Percentiles rank a stretch among this genome's conserved stretches.
Conservation (phyloP, 202 grass and related monocot genomes). For the Musa balbisiana region DNA sequence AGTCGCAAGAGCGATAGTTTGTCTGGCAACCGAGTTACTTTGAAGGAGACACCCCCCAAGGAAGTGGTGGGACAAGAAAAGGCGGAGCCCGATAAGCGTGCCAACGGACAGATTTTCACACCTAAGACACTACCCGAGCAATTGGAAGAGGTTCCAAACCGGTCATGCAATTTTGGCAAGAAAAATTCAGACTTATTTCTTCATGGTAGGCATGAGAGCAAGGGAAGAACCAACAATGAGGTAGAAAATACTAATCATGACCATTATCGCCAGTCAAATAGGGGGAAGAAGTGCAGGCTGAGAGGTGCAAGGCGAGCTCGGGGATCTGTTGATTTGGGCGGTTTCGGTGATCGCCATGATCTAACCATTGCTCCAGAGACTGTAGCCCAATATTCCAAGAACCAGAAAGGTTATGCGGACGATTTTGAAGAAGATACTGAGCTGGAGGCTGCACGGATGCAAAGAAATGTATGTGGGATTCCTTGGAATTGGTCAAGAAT, state of each 20-base stretch:
- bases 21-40: not conserved
- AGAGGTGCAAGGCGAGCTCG: slow-evolving; percentile 26
- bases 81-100: not conserved
- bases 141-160: slow-evolving; percentile 2
- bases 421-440: slow-evolving; percentile 26
- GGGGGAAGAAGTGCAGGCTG: slow-evolving; percentile 7
- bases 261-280: not conserved
- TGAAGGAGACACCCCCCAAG: not conserved
- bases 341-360: not conserved
- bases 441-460: slow-evolving; percentile 37
- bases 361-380: not conserved
- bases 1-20: not conserved
- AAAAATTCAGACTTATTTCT: not conserved
- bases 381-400: not conserved
- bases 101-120: not conserved
- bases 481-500: slow-evolving; percentile 99
- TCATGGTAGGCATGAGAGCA: not conserved
- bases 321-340: slow-evolving; percentile 8
- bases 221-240: not conserved
- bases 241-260: slow-evolving; percentile 2
- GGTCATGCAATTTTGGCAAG: not conserved
- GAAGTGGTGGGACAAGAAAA: not conserved
- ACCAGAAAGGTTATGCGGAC: slow-evolving; percentile 11
- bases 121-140: slow-evolving; percentile 6
- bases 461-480: slow-evolving; percentile 71